Evolutionary conservation across 2,329 filamentous ascomycete genomes (phyloP).

Genomic region (Teratosphaeria pseudoeucalypti): DNA sequence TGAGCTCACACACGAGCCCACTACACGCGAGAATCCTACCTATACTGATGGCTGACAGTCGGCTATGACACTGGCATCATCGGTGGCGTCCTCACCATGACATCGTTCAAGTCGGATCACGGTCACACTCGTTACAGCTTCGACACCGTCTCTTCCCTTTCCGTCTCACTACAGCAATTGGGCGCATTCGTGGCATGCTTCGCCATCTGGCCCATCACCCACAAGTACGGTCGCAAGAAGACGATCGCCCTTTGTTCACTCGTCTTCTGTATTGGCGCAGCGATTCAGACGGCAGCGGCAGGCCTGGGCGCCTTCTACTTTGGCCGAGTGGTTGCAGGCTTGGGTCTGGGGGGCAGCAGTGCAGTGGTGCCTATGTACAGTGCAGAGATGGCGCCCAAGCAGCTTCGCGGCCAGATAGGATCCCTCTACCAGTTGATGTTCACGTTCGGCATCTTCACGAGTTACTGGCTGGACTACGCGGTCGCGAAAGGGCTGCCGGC

Average conservation of each 20-base stretch:
- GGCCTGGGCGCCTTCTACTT: constrained; percentile 31
- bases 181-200: constrained; percentile 45
- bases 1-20: constrained; percentile 14
- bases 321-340: constrained; percentile 38
- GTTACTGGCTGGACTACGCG: constrained; percentile 46
- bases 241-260: constrained; percentile 37
- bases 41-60: constrained; percentile 12
- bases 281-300: constrained; percentile 35
- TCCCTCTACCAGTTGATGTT: constrained; percentile 45
- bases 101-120: constrained; percentile 18
- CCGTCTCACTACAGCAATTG: constrained; percentile 42
- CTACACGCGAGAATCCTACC: not conserved
- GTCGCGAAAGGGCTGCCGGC: constrained; percentile 28
- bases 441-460: constrained; percentile 40
- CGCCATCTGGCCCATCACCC: constrained; percentile 39
- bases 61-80: constrained; percentile 36
- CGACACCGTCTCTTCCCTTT: constrained; percentile 27
- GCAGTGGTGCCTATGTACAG: constrained; percentile 34
- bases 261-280: constrained; percentile 30
- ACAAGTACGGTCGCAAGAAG: constrained; percentile 35
- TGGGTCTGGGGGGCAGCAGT: constrained; percentile 40
- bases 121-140: constrained; percentile 14
- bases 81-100: constrained; percentile 22
- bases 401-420: constrained; percentile 39
- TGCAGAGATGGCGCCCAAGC: constrained; percentile 32